Base-by-base conservation (phyloP, 225 moss, liverwort and hornwort species). In the Pseudoscleropodium purum region DNA sequence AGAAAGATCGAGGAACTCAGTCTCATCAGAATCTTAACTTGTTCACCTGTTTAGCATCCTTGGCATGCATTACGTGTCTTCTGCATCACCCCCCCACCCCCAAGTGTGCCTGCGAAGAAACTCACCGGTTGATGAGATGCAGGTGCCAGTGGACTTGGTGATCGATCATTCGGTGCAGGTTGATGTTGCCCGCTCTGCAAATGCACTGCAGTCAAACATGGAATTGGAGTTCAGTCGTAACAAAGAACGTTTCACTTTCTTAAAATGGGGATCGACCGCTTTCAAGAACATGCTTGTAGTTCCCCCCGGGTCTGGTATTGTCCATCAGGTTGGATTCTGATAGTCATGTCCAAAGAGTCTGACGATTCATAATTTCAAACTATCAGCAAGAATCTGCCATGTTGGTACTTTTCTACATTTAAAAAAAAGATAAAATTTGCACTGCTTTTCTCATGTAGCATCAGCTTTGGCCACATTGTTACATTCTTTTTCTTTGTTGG, bases 151-250 rank as follows among this genome's bases (percentile, higher is more conserved):
- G 86, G 98, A 98, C 84, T 96, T 98, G 87, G 98, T 98, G 85
- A 96, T 98, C 76, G 98, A 98, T 92, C 98, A 98, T 93, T 98
- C 96, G 43, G 98, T 98, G 81, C 97, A 98, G 89, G 97, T 98
- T 85, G 98, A 98, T 95, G 92, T 96, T 93, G 91, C 94, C 62
- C 95, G 96, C 85, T 63, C 91, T 80, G 37, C 88, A 68, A 84
- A 94, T 87, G 97, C 98, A 57, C 94, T 98, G 39, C 94, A 93
- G 90, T 79, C 81, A 67, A 97, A 98, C 91, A 98, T 98, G 96
- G 94, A 97, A 93, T 89, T 96, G 84, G 98, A 98, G 85, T 98
- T 98, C 61, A 91, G 92, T 88, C 94, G 98, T n/a, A 98, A 98
- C 87, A 97, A 97, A 75, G 98, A 98, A 87, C 95, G 97, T n/a